Percentiles rank a stretch among this genome's conserved stretches.
Evolutionary conservation across 1,139 yeast genomes (phyloP).

Genomic region (Saccharomyces hybrid): DNA sequence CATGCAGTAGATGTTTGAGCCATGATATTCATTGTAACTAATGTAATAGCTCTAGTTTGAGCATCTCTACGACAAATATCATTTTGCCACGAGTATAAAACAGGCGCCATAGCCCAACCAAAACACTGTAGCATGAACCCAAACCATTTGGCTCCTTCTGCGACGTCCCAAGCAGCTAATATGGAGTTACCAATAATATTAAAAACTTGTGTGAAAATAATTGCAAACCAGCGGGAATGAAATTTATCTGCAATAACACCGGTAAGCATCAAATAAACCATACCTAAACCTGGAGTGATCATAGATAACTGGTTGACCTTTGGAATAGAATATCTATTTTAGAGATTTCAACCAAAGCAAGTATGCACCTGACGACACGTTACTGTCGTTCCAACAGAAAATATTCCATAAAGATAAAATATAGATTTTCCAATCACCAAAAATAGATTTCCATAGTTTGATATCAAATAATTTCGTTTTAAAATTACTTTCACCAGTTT

Average conservation of each 20-base stretch:
- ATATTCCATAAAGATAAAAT: slow-evolving; percentile 46
- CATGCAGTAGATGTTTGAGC: slow-evolving; percentile 34
- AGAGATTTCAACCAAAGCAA: slow-evolving; percentile 47
- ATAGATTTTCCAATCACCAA: slow-evolving; percentile 51
- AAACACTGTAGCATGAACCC: slow-evolving; percentile 33
- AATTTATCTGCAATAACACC: slow-evolving; percentile 47
- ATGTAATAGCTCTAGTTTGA: slow-evolving; percentile 33
- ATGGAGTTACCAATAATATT: slow-evolving; percentile 40
- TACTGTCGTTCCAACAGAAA: slow-evolving; percentile 57
- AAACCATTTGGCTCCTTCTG: slow-evolving; percentile 41
- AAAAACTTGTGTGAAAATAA: slow-evolving; percentile 44
- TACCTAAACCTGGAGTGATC: slow-evolving; percentile 46
- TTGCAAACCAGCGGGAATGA: slow-evolving; percentile 50
- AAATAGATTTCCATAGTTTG: slow-evolving; percentile 43
- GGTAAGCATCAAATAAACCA: slow-evolving; percentile 40
- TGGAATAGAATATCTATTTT: slow-evolving; percentile 35
- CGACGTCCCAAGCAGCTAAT: slow-evolving; percentile 42
- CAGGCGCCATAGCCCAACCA: slow-evolving; percentile 32
- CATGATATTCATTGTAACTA: slow-evolving; percentile 33
- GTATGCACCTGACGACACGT: slow-evolving; percentile 46
- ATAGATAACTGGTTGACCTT: slow-evolving; percentile 39
- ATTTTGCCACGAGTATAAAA: slow-evolving; percentile 34
- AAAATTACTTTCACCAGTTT: slow-evolving; percentile 28
- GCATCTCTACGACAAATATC: slow-evolving; percentile 35
- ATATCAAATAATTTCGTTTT: slow-evolving; percentile 31